Conservation (phyloP, 2,329 filamentous ascomycete genomes). For the Fusarium aywerte region DNA sequence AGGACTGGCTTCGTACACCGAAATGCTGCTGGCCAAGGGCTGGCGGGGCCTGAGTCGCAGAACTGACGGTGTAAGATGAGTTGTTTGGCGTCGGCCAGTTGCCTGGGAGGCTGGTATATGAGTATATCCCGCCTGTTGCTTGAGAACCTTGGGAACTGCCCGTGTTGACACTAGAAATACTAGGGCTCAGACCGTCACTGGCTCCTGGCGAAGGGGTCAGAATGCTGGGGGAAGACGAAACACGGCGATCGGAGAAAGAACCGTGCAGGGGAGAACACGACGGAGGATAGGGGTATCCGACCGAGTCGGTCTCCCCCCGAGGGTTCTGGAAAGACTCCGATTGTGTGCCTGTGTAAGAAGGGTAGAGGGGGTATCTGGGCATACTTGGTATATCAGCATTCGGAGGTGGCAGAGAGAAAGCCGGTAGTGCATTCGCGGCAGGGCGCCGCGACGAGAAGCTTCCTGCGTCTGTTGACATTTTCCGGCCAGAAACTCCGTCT, state of each 20-base stretch:
- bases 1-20: slow-evolving; percentile 42
- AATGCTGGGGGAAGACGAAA: slow-evolving; percentile 49
- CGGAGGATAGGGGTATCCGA: slow-evolving; percentile 39
- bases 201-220: slow-evolving; percentile 58
- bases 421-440: slow-evolving; percentile 49
- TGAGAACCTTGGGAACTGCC: slow-evolving; percentile 69
- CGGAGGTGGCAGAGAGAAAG: slow-evolving; percentile 52
- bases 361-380: slow-evolving; percentile 42
- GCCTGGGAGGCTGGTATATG: slow-evolving; percentile 66
- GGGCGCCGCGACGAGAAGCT: slow-evolving; percentile 52
- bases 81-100: slow-evolving; percentile 68
- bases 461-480: slow-evolving; percentile 45
- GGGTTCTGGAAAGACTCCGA: slow-evolving; percentile 40
- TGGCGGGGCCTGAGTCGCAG: slow-evolving; percentile 50
- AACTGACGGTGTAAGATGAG: slow-evolving; percentile 64
- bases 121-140: slow-evolving; percentile 59
- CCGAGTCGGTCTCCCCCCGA: slow-evolving; percentile 40
- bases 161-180: slow-evolving; percentile 69
- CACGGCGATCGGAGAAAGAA: slow-evolving; percentile 44
- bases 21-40: slow-evolving; percentile 46
- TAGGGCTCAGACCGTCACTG: slow-evolving; percentile 70
- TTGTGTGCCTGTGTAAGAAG: slow-evolving; percentile 37
- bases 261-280: slow-evolving; percentile 43
- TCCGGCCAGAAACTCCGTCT: background rate
- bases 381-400: slow-evolving; percentile 53